Conservation (phyloP, 352 stramenopile genomes). For the Phytophthora pini region DNA sequence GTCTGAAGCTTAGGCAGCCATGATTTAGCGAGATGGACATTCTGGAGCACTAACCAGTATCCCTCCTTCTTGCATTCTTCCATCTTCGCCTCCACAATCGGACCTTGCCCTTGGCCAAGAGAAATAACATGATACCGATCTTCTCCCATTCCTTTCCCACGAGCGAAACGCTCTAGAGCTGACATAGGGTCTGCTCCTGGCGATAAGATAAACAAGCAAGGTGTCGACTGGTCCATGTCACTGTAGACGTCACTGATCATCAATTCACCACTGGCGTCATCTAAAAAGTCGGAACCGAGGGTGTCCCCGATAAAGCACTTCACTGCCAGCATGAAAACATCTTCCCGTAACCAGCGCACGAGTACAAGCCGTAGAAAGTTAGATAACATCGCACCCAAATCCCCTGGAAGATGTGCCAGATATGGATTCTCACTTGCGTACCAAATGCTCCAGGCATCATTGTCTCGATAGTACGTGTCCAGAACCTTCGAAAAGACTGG, state of each 20-base stretch:
- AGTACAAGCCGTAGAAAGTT: slow-evolving; percentile 64
- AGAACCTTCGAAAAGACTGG: slow-evolving; percentile 40
- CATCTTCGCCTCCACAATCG: slow-evolving; percentile 65
- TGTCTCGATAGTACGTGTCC: slow-evolving; percentile 55
- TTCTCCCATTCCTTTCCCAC: slow-evolving; percentile 42
- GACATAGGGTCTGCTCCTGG: slow-evolving; percentile 69
- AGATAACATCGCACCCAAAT: slow-evolving; percentile 39
- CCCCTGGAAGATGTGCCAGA: slow-evolving; percentile 36
- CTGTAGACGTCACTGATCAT: slow-evolving; percentile 57
- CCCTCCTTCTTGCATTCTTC: slow-evolving; percentile 54
- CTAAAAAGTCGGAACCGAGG: slow-evolving; percentile 40
- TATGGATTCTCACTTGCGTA: slow-evolving; percentile 48
- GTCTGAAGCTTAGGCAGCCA: slow-evolving; percentile 77
- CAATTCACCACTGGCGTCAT: slow-evolving; percentile 8
- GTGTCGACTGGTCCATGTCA: slow-evolving; percentile 69
- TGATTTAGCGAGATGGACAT: slow-evolving; percentile 78
- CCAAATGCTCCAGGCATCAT: slow-evolving; percentile 50
- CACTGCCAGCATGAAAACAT: slow-evolving; percentile 48
- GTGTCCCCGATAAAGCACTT: slow-evolving; percentile 47
- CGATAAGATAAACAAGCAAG: slow-evolving; percentile 81
- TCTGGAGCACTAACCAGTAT: slow-evolving; percentile 77
- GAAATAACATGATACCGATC: slow-evolving; percentile 66
- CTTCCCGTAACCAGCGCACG: slow-evolving; percentile 64
- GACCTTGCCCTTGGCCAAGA: slow-evolving; percentile 80
- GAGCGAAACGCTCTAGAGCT: slow-evolving; percentile 57